Evolutionary conservation across 305 asterid species (phyloP).

Genomic region (Solanum chacoense): DNA sequence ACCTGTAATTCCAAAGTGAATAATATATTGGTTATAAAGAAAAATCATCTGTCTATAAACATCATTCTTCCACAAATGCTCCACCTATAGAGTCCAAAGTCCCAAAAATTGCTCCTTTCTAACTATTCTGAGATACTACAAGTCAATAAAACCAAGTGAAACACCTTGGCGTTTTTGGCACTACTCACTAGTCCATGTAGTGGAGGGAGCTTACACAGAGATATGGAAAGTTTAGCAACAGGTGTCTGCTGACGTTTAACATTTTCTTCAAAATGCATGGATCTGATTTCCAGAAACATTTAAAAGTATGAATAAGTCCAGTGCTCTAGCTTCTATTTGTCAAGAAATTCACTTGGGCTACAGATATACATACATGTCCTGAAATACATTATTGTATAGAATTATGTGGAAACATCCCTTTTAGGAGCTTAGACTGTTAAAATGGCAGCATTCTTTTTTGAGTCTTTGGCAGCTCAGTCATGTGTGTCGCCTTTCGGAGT

Average conservation of each 20-base stretch:
- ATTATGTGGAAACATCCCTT: background rate
- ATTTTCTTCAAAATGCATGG: background rate
- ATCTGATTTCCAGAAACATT: background rate
- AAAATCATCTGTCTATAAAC: background rate
- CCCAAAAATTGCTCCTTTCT: background rate
- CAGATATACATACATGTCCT: background rate
- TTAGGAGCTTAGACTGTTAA: background rate
- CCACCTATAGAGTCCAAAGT: background rate
- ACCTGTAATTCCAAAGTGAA: slow-evolving; percentile 40
- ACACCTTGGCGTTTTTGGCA: background rate
- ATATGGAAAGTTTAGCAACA: background rate
- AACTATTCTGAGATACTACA: background rate
- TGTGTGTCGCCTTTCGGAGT: background rate
- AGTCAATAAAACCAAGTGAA: background rate
- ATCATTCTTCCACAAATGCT: background rate
- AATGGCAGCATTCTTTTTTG: background rate
- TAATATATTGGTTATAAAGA: background rate
- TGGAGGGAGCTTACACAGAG: background rate
- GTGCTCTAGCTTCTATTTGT: background rate
- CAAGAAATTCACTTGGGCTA: background rate
- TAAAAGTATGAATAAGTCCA: background rate
- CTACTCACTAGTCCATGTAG: background rate
- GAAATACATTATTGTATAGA: background rate
- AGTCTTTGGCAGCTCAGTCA: background rate
- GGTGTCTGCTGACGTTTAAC: background rate